phyloP scores from a whole-genome alignment of 805 yeast genomes.

The Millerozyma acaciae region DNA sequence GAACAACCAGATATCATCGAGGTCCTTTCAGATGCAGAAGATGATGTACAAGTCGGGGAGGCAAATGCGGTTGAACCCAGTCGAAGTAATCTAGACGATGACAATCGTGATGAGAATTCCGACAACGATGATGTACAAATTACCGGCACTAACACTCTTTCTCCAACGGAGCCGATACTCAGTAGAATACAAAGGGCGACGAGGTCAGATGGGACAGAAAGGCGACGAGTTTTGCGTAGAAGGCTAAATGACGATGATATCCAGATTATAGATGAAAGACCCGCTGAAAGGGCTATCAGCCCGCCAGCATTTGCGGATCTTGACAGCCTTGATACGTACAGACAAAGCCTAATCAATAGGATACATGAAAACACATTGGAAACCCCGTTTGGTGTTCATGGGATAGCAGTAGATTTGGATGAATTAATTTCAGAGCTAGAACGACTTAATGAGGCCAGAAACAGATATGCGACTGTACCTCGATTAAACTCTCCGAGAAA shows the following conservation, averaged over 20 bases:
- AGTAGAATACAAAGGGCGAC: slow-evolving; percentile 4
- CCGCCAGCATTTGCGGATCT: not conserved
- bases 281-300: slow-evolving; percentile 5
- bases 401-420: not conserved
- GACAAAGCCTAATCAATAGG: not conserved
- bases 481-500: too few relatives aligned
- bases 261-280: slow-evolving; percentile 20
- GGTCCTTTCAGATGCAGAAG: too few relatives aligned
- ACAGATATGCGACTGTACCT: not conserved
- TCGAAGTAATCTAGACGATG: too few relatives aligned
- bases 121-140: slow-evolving; percentile 18
- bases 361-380: slow-evolving; percentile 4
- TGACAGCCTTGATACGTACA: not conserved
- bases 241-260: slow-evolving; percentile 17
- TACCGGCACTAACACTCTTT: slow-evolving; percentile 8
- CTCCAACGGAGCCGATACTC: not conserved
- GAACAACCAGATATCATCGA: too few relatives aligned
- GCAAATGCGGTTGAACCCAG: too few relatives aligned
- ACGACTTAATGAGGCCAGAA: not conserved
- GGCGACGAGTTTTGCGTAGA: slow-evolving; percentile 6
- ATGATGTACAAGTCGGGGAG: too few relatives aligned
- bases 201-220: not conserved
- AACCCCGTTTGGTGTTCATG: slow-evolving; percentile 6
- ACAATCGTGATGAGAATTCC: too few relatives aligned
- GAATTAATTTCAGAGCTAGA: slow-evolving; percentile 3